phyloP scores from a whole-genome alignment of 305 asterid genomes.

The Nicotiana rustica region DNA sequence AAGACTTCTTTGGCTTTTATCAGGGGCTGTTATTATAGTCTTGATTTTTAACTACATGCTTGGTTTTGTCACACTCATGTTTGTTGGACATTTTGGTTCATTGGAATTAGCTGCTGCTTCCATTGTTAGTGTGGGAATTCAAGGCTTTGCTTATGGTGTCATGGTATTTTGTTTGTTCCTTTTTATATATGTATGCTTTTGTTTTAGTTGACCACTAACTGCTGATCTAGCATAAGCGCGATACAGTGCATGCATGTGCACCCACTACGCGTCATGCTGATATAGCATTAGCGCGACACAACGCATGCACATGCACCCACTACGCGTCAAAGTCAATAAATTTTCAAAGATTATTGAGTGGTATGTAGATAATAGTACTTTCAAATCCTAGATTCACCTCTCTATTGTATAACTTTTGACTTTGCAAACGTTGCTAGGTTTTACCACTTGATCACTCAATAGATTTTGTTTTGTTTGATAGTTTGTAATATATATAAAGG shows the following conservation, averaged over 20 bases:
- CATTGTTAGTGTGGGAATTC: slow-evolving; percentile 47
- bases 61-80: slow-evolving; percentile 40
- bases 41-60: slow-evolving; percentile 44
- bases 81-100: slow-evolving; percentile 47
- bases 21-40: slow-evolving; percentile 44
- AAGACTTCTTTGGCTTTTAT: slow-evolving; percentile 44
- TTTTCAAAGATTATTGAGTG: not conserved
- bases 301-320: too few species aligned
- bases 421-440: not conserved
- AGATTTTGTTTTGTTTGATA: not conserved
- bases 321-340: too few species aligned
- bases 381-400: not conserved
- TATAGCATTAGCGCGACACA: too few species aligned
- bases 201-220: too few species aligned
- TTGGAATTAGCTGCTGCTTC: slow-evolving; percentile 46
- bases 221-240: too few species aligned
- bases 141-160: slow-evolving; percentile 51
- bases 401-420: not conserved
- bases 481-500: too few species aligned
- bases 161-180: slow-evolving; percentile 37
- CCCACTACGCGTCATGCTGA: too few species aligned
- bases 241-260: too few species aligned
- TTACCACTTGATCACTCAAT: not conserved
- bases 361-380: not conserved
- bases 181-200: too few species aligned